Percentiles rank a stretch among this genome's conserved stretches.
Evolutionary conservation across 2,329 filamentous ascomycete genomes (phyloP).

Genomic region (Amesomyces nigricolor): DNA sequence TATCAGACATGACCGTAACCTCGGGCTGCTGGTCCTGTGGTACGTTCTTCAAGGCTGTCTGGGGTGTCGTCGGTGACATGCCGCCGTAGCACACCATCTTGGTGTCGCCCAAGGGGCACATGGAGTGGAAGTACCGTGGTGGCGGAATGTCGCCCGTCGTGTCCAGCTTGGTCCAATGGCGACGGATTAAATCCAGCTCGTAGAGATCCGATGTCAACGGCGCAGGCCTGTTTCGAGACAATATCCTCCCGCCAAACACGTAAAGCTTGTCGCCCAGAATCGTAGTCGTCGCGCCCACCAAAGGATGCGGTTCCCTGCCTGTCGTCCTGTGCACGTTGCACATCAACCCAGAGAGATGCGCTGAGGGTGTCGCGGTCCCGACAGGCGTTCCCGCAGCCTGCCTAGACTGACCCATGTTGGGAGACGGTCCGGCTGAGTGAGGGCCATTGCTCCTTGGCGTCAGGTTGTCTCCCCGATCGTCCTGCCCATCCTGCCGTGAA

Average conservation of each 20-base stretch:
- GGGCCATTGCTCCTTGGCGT: conserved; percentile 50
- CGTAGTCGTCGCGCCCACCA: conserved; percentile 93
- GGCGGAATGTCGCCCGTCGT: conserved; percentile 79
- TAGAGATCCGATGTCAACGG: conserved; percentile 87
- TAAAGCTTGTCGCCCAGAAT: conserved; percentile 94
- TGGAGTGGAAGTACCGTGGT: conserved; percentile 93
- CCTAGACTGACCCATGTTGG: conserved; percentile 41
- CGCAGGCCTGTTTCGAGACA: conserved; percentile 74
- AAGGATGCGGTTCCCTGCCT: conserved; percentile 79
- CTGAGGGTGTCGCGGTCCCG: conserved; percentile 45
- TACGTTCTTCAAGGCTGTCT: conserved; percentile 42
- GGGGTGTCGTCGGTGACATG: conserved; percentile 74
- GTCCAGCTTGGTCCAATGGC: conserved; percentile 91
- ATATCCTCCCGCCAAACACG: conserved; percentile 85
- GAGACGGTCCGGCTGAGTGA: conserved; percentile 52
- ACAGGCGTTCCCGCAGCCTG: conserved; percentile 34
- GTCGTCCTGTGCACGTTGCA: conserved; percentile 79
- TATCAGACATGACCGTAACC: conserved; percentile 95
- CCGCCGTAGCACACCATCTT: conserved; percentile 98
- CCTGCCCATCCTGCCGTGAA: conserved; percentile 40
- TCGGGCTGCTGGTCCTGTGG: conserved; percentile 68
- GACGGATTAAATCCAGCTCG: conserved; percentile 81
- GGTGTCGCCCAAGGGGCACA: conserved; percentile 87
- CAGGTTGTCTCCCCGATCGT: conserved; percentile 44
- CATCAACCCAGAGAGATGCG: conserved; percentile 61